Percentiles rank a stretch among this genome's conserved stretches.
Evolutionary conservation across 225 moss, liverwort and hornwort genomes (phyloP).

Genomic region (Pleurozium schreberi): DNA sequence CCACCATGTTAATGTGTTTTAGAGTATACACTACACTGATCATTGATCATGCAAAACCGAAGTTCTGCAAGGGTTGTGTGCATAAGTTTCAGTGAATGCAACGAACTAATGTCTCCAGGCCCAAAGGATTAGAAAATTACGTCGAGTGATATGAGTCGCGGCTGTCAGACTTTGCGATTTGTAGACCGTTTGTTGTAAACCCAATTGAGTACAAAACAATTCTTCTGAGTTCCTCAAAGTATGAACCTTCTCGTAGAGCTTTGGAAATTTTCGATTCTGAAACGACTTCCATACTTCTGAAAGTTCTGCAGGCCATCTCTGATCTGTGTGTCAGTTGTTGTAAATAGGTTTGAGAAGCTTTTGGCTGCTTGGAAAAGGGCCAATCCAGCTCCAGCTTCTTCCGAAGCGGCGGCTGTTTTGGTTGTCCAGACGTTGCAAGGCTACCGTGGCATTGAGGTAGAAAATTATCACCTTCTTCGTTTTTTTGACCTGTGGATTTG

Average conservation of each 20-base stretch:
- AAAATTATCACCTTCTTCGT: background rate
- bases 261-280: background rate
- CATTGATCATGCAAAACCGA: background rate
- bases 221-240: background rate
- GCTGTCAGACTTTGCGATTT: background rate
- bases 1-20: background rate
- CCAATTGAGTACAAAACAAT: background rate
- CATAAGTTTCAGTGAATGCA: background rate
- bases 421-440: slow-evolving; percentile 13
- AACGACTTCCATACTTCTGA: no score
- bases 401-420: slow-evolving; percentile 13
- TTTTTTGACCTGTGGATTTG: background rate
- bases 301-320: background rate
- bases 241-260: background rate
- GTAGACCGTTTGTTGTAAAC: background rate
- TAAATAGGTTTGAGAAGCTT: slow-evolving; percentile 36
- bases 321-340: background rate
- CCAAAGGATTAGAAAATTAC: background rate
- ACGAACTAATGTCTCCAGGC: background rate
- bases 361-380: slow-evolving; percentile 32
- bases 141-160: background rate
- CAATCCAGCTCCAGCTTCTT: slow-evolving; percentile 25
- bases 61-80: background rate
- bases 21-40: background rate
- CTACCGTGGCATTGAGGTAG: slow-evolving; percentile 22